These are phyloP conservation scores for Trypanosoma scelopori DNA, from an alignment of 208 protist genomes.

Conservation along the genomic window DNA sequence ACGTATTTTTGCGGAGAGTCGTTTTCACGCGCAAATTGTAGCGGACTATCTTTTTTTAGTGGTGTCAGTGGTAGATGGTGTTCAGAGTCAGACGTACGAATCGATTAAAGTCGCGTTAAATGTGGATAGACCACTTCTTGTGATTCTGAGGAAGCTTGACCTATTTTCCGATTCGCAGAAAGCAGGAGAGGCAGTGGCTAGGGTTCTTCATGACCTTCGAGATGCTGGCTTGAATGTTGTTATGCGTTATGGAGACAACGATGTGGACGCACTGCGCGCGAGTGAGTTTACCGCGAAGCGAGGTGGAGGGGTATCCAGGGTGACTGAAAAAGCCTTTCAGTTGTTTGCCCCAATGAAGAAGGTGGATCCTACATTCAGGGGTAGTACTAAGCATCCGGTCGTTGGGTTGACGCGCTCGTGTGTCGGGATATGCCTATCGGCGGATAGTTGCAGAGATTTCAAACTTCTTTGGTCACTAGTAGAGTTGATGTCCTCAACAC, in stretches of 20 bases:
- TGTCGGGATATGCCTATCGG: constrained; percentile 81
- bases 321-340: constrained; percentile 15
- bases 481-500: constrained; percentile 35
- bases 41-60: constrained; percentile 78
- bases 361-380: constrained; percentile 62
- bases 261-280: constrained; percentile 32
- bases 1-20: constrained; percentile 75
- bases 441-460: constrained; percentile 48
- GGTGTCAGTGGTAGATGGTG: constrained; percentile 76
- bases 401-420: constrained; percentile 69
- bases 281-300: neutral
- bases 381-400: constrained; percentile 60
- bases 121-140: constrained; percentile 80
- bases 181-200: constrained; percentile 37
- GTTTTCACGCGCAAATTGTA: constrained; percentile 72
- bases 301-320: neutral
- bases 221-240: constrained; percentile 68
- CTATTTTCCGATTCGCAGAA: constrained; percentile 61
- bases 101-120: constrained; percentile 84
- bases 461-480: constrained; percentile 69
- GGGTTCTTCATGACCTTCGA: constrained; percentile 46
- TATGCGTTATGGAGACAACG: constrained; percentile 44
- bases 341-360: constrained; percentile 70
- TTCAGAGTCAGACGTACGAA: constrained; percentile 86
- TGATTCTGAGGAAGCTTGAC: constrained; percentile 90